These are phyloP conservation scores for Ganoderma sinense DNA, from an alignment of 1,284 basidiomycete species.

Conservation along the genomic window DNA sequence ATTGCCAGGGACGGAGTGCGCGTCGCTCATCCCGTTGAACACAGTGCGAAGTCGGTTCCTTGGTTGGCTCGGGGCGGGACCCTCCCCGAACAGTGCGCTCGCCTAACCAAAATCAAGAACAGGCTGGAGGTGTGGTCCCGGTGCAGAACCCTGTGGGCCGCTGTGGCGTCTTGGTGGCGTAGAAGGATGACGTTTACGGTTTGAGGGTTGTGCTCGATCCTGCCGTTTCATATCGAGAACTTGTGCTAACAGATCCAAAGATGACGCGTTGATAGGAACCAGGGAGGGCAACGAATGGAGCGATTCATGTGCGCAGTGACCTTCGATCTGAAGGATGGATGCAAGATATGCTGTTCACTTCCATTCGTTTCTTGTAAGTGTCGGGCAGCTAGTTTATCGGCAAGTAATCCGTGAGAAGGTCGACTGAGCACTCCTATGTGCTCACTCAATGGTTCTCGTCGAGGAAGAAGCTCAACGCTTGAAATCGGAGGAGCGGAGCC, in stretches of 20 bases:
- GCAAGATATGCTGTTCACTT: no score
- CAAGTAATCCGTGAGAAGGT: no score
- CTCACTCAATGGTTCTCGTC: not conserved
- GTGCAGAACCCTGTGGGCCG: not conserved
- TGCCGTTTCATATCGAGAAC: not conserved
- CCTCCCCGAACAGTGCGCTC: not conserved
- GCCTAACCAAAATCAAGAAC: not conserved
- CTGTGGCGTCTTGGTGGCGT: no score
- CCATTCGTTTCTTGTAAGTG: no score
- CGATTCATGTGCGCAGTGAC: not conserved
- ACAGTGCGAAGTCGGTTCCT: not conserved
- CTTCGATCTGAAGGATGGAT: no score
- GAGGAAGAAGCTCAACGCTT: not conserved
- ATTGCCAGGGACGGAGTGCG: not conserved
- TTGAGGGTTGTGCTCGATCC: not conserved
- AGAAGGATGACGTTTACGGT: not conserved
- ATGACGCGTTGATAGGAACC: not conserved
- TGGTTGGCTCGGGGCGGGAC: not conserved
- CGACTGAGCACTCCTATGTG: not conserved
- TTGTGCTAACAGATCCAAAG: not conserved
- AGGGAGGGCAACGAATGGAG: not conserved
- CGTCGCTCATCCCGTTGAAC: not conserved
- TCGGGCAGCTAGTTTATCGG: no score
- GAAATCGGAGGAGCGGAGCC: not conserved
- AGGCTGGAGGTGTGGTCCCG: not conserved